Base-by-base conservation (phyloP, 2,329 filamentous ascomycete species). In the Phialocephala subalpina region DNA sequence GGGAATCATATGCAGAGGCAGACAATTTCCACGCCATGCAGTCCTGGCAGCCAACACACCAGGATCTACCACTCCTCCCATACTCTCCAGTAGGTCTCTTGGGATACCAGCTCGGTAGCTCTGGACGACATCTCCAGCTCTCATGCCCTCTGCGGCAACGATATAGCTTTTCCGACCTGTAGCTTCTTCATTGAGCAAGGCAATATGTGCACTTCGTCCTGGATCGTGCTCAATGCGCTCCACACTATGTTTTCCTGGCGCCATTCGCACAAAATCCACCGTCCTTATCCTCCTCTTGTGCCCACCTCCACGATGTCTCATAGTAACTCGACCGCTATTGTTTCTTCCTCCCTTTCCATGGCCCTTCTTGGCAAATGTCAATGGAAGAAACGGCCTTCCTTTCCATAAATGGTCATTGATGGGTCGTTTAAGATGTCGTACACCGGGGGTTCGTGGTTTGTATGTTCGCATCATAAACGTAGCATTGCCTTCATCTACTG, bases 391-490 rank as follows among this genome's bases (percentile, higher is more conserved):
- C 0, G 96, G 93, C 64, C 94, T 86, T 65, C 96, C 96, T 81
- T 97, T 97, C 93, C 93, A 98, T 55, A 99, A 83, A 79, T 99
- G 96, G 75, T 97, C 94, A 80, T 98, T 98, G 80, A 97, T 90
- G 16, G 96, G 94, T 52, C 96, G 88, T 78, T 91, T 92, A 71
- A 99, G 83, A 86, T 99, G 96, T 75, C 96, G 90, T 66, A 97
- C 80, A 86, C 96, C 96, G 14, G 95, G 95, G 0, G 96, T 97
- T 74, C 93, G 90, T 40, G 96, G 96, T 79, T 92, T 98, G 80
- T 97, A 99, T 62, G 92, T 96, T 74, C 93, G 90, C 78, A 98
- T 75, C 22, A 69, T 68, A 67, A 77, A 78, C 9, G 70, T 67
- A 20, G 80, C 73, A 66, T 77, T 80, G 49, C 71, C 73, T 33